Percentiles rank a stretch among this genome's conserved stretches.
These are phyloP conservation scores for Dothiorella sarmentorum DNA, from an alignment of 2,329 filamentous ascomycete genomes.

Conservation along the genomic window DNA sequence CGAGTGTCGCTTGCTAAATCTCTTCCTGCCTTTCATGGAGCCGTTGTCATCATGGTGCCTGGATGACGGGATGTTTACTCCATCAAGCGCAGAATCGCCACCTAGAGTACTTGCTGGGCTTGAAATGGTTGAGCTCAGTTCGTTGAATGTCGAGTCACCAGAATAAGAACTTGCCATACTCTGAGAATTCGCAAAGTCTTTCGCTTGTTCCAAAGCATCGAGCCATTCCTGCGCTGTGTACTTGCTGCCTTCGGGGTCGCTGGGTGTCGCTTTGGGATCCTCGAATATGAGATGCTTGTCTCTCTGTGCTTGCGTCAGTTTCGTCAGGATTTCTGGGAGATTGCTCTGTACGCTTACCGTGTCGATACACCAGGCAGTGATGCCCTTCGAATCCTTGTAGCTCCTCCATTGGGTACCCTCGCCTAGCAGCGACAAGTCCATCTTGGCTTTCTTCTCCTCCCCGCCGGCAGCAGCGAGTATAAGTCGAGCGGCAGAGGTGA, in stretches of 20 bases:
- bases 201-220: slow-evolving; percentile 79
- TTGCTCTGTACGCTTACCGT: slow-evolving; percentile 63
- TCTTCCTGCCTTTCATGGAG: slow-evolving; percentile 57
- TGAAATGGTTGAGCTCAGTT: slow-evolving; percentile 57
- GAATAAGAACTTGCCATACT: slow-evolving; percentile 64
- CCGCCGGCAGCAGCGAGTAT: slow-evolving; percentile 87
- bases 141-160: slow-evolving; percentile 46
- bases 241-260: slow-evolving; percentile 60
- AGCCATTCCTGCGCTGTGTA: slow-evolving; percentile 86
- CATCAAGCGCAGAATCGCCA: slow-evolving; percentile 44
- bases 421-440: slow-evolving; percentile 79
- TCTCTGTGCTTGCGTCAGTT: slow-evolving; percentile 51
- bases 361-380: slow-evolving; percentile 86
- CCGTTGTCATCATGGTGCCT: slow-evolving; percentile 50
- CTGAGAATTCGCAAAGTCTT: slow-evolving; percentile 77
- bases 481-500: slow-evolving; percentile 86
- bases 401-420: slow-evolving; percentile 75
- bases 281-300: slow-evolving; percentile 93
- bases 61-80: slow-evolving; percentile 51
- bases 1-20: slow-evolving; percentile 88
- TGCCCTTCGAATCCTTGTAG: slow-evolving; percentile 80
- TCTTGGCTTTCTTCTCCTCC: slow-evolving; percentile 92
- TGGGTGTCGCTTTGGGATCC: slow-evolving; percentile 72
- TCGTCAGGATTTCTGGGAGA: background rate
- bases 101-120: slow-evolving; percentile 74